Conservation (phyloP, 2,329 filamentous ascomycete genomes). For the Ceratocystis eucalypticola region DNA sequence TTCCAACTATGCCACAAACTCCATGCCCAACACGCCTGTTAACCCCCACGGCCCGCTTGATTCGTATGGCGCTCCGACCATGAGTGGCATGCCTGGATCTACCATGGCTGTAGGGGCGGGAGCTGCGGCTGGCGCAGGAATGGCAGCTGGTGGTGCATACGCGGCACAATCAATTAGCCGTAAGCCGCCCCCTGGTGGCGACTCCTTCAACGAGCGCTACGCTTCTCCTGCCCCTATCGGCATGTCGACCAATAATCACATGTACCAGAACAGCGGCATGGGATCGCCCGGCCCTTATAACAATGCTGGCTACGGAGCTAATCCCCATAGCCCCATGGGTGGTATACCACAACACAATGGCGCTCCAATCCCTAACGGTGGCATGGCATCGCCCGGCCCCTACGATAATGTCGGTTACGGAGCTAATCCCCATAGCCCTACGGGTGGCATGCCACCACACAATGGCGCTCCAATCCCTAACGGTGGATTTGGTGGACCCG, state of each 20-base stretch:
- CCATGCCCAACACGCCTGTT: conserved; percentile 16
- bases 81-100: conserved; percentile 22
- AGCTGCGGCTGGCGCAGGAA: conserved; percentile 10
- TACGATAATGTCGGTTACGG: not conserved
- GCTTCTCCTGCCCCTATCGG: not conserved
- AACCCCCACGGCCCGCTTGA: conserved; percentile 22
- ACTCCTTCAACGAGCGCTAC: conserved; percentile 12
- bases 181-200: not conserved
- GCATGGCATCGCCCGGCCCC: conserved; percentile 8
- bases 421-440: not conserved
- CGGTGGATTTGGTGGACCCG: not conserved
- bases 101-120: conserved; percentile 18
- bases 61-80: conserved; percentile 24
- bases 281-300: not conserved
- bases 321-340: not conserved
- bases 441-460: not conserved
- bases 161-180: not conserved
- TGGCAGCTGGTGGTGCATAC: not conserved
- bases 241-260: not conserved
- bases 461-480: not conserved
- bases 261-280: conserved; percentile 17
- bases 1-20: conserved; percentile 22
- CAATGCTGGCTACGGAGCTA: not conserved
- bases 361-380: not conserved
- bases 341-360: not conserved